Evolutionary conservation across 441 rosid species (phyloP).

Genomic region (Omphalea diandra): DNA sequence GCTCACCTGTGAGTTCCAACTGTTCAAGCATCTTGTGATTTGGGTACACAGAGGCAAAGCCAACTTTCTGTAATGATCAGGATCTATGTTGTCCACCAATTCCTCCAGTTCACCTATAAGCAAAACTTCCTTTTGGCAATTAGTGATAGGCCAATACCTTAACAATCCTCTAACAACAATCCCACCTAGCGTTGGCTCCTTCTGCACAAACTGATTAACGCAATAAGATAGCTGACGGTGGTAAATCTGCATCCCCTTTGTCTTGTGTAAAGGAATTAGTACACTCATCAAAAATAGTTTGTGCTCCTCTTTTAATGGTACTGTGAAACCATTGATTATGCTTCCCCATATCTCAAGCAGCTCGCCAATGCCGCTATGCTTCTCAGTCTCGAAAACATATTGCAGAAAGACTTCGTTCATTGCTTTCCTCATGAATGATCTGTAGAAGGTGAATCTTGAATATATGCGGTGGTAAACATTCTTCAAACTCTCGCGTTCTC

Average conservation of each 20-base stretch:
- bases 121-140: conserved; percentile 51
- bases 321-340: conserved; percentile 58
- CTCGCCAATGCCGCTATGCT: conserved; percentile 48
- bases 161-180: conserved; percentile 45
- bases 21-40: conserved; percentile 47
- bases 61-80: conserved; percentile 51
- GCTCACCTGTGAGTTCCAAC: conserved; percentile 59
- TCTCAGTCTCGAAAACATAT: conserved; percentile 44
- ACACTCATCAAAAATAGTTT: conserved; percentile 54
- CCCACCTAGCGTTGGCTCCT: conserved; percentile 55
- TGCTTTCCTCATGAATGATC: conserved; percentile 56
- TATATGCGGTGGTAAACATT: conserved; percentile 56
- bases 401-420: conserved; percentile 50
- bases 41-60: conserved; percentile 48
- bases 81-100: conserved; percentile 52
- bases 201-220: conserved; percentile 58
- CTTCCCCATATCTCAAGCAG: conserved; percentile 64
- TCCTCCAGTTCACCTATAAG: conserved; percentile 57
- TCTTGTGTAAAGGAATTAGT: conserved; percentile 56
- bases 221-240: conserved; percentile 52
- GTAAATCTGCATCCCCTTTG: conserved; percentile 42
- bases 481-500: conserved; percentile 56
- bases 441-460: conserved; percentile 40
- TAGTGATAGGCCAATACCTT: conserved; percentile 62
- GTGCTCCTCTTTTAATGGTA: conserved; percentile 61